Evolutionary conservation across 345 rosid genomes (phyloP), one percentile per base, ranked within the genome.

Genomic region (Bruguiera parviflora): DNA sequence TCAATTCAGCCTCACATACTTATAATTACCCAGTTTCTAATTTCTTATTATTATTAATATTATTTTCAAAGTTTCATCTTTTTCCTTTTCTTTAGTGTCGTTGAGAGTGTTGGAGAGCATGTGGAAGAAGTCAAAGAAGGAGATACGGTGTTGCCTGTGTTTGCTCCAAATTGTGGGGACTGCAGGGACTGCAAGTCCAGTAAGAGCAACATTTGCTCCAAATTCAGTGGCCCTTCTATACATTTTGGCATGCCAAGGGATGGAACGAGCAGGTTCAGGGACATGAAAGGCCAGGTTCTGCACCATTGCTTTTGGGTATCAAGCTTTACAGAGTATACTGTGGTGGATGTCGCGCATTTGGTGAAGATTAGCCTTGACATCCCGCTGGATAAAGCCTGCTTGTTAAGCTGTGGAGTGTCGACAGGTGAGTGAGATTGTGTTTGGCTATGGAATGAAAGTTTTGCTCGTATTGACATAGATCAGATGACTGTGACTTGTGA

Each of bases 281-380:
- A 76, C 61, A 66, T 63, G 60, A 76, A 77, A 15, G 98, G 98
- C 21, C 83, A 88, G 66, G 52, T 31, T 22, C 32, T 89, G 29
- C 61, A 84, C 74, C 87, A 90, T 82, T 80, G 74, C 60, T 2
- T 90, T 5, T 49, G 0, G 5, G 91, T 90, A 6, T 92, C 95
- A 3, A 92, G 92, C 80, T 89, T 92, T 66, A 5, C 79, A 2
- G 83, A 89, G 84, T 89, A 88, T 60, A 88, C 91, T 0, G 92
- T 92, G 21, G 85, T 92, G 0, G 96, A 92, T n/a, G 64, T 87
- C 10, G 81, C 74, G 0, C 73, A 84, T 56, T 72, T 88, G 1
- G 88, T 85, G 19, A 90, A 86, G 75, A 78, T 90, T 10, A 71
- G 67, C 21, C 37, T 31, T 2, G 68, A 73, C 3, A 67, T 87